phyloP scores from a whole-genome alignment of 2,329 filamentous ascomycete species.

The Aureobasidium subglaciale region DNA sequence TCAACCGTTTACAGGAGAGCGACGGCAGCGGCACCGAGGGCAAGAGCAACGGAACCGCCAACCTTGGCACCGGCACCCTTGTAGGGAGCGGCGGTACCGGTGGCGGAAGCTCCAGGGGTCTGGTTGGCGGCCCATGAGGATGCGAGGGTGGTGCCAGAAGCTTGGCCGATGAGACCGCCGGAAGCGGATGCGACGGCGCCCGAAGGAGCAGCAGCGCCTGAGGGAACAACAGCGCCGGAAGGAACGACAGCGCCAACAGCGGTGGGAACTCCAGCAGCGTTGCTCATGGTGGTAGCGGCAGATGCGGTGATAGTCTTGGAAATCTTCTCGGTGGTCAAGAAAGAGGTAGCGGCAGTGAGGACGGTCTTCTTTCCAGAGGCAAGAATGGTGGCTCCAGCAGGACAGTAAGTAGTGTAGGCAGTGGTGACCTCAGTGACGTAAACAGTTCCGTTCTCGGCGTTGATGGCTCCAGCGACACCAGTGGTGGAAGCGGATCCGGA shows the following conservation, averaged over 20 bases:
- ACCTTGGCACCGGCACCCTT: constrained; percentile 11
- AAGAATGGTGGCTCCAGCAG: constrained; percentile 11
- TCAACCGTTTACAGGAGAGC: constrained; percentile 14
- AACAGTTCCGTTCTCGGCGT: constrained; percentile 10
- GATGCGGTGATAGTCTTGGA: constrained; percentile 17
- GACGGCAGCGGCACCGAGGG: constrained; percentile 8
- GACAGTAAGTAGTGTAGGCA: constrained; percentile 6
- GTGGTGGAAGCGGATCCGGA: background rate
- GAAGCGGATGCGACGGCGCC: background rate
- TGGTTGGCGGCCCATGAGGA: constrained; percentile 13
- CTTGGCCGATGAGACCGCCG: background rate
- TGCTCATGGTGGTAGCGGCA: constrained; percentile 6
- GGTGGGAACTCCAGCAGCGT: constrained; percentile 11
- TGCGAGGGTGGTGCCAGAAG: constrained; percentile 11
- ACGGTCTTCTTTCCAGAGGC: background rate
- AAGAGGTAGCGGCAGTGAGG: constrained; percentile 14
- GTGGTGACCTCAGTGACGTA: constrained; percentile 12
- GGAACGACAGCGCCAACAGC: constrained; percentile 1
- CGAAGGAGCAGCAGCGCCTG: constrained; percentile 5
- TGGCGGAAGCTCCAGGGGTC: constrained; percentile 1
- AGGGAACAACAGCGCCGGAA: constrained; percentile 1
- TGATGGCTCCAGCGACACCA: too few relatives aligned
- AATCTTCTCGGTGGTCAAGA: constrained; percentile 1
- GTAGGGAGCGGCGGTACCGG: background rate
- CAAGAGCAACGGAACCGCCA: constrained; percentile 8